A percentile compares a stretch with the other conserved stretches of the same genome.
These are phyloP conservation scores for Ustilago trichophora DNA, from an alignment of 1,284 basidiomycete genomes.

Conservation along the genomic window DNA sequence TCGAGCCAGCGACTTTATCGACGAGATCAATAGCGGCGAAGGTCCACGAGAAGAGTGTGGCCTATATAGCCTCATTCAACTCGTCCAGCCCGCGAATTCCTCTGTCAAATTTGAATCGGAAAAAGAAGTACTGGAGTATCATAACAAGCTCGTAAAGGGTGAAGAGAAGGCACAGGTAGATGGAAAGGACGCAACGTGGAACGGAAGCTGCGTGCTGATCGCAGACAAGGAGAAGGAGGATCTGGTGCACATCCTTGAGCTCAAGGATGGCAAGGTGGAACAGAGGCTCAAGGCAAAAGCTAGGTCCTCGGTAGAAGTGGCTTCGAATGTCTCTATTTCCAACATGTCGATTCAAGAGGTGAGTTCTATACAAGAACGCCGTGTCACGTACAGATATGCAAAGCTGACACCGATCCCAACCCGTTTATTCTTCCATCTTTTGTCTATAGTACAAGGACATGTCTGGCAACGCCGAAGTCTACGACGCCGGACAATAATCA, in stretches of 20 bases:
- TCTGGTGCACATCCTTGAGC: conserved; percentile 21
- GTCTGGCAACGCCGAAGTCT: conserved; percentile 45
- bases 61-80: conserved; percentile 47
- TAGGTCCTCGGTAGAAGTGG: conserved; percentile 36
- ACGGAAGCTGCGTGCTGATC: conserved; percentile 25
- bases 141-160: conserved; percentile 25
- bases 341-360: conserved; percentile 51
- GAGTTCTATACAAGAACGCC: no score
- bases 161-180: conserved; percentile 13
- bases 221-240: conserved; percentile 25
- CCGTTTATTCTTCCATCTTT: not conserved
- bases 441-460: conserved; percentile 46
- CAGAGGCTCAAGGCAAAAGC: conserved; percentile 33
- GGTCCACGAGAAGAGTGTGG: conserved; percentile 43
- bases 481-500: conserved; percentile 44
- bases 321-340: conserved; percentile 42
- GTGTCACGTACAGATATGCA: no score
- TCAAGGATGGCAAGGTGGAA: conserved; percentile 13
- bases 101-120: conserved; percentile 9
- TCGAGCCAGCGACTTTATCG: conserved; percentile 51
- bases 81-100: conserved; percentile 17
- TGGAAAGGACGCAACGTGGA: conserved; percentile 23
- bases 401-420: no score
- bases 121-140: conserved; percentile 23
- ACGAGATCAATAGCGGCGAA: conserved; percentile 56